Conservation (phyloP, 148 eudicot species). For the Suaeda aralocaspica region DNA sequence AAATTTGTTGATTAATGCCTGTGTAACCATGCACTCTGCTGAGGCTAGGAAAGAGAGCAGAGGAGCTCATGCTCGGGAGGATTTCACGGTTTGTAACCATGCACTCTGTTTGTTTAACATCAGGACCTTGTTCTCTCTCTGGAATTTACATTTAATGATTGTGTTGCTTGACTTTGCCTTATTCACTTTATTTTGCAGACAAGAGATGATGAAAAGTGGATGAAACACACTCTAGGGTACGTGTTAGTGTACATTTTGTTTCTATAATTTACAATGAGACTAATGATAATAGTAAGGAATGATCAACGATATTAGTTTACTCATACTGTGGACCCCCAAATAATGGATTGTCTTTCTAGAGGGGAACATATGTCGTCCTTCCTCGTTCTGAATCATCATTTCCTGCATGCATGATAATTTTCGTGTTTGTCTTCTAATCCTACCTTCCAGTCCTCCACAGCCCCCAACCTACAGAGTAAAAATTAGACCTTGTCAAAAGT, state of each 20-base stretch:
- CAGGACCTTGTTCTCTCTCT: background rate
- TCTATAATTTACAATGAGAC: too few relatives aligned
- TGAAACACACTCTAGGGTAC: slow-evolving; percentile 94
- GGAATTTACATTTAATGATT: background rate
- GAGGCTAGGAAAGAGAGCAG: slow-evolving; percentile 99
- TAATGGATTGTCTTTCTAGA: too few relatives aligned
- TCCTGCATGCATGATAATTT: too few relatives aligned
- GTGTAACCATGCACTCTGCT: slow-evolving; percentile 97
- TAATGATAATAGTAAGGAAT: too few relatives aligned
- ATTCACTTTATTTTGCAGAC: slow-evolving; percentile 43
- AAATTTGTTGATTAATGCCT: slow-evolving; percentile 89
- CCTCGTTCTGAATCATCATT: too few relatives aligned
- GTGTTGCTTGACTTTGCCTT: slow-evolving; percentile 18
- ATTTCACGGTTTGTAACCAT: slow-evolving; percentile 85
- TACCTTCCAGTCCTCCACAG: too few relatives aligned
- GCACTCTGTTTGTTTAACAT: slow-evolving; percentile 35
- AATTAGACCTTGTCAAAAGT: too few relatives aligned
- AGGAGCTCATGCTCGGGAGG: slow-evolving; percentile 94
- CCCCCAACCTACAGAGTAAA: too few relatives aligned
- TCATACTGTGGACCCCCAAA: too few relatives aligned
- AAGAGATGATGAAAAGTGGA: slow-evolving; percentile 91
- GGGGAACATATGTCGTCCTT: too few relatives aligned
- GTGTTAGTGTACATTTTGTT: slow-evolving; percentile 11
- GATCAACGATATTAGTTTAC: too few relatives aligned
- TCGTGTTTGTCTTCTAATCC: too few relatives aligned